phyloP scores from a whole-genome alignment of 2,329 filamentous ascomycete species.

The Hypoxylon sp. region DNA sequence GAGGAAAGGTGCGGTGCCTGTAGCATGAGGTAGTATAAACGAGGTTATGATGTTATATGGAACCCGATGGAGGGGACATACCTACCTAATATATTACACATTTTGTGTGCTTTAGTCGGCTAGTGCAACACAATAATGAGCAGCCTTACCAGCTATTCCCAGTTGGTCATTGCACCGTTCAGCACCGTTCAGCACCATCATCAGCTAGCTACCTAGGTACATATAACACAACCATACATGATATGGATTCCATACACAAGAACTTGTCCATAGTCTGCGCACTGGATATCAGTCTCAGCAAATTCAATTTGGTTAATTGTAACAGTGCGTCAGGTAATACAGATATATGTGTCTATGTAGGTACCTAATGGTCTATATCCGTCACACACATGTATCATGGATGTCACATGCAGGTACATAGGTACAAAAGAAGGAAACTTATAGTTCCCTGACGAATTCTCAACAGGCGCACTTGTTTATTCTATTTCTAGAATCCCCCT shows the following conservation, averaged over 20 bases:
- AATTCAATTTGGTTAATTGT: too few relatives aligned
- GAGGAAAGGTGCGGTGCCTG: too few relatives aligned
- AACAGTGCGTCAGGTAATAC: too few relatives aligned
- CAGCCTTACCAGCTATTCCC: not conserved
- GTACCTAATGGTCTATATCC: not conserved
- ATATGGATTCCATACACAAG: not conserved
- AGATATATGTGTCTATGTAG: too few relatives aligned
- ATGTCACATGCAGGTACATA: not conserved
- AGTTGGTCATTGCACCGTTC: not conserved
- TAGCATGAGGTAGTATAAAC: slow-evolving; percentile 25
- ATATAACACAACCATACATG: too few relatives aligned
- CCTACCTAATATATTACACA: not conserved
- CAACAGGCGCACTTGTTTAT: not conserved
- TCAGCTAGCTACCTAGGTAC: not conserved
- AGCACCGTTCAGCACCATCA: too few relatives aligned
- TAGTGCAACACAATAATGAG: not conserved
- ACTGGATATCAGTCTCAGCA: not conserved
- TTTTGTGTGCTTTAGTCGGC: not conserved
- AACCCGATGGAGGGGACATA: slow-evolving; percentile 20
- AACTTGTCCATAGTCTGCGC: not conserved
- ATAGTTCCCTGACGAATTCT: not conserved
- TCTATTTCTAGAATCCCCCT: slow-evolving; percentile 15
- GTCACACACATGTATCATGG: too few relatives aligned
- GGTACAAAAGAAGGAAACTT: not conserved
- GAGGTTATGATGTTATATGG: slow-evolving; percentile 28